A percentile compares a stretch with the other conserved stretches of the same genome.
Evolutionary conservation across 2,329 filamentous ascomycete genomes (phyloP).

Genomic region (Phyllosticta citrichinensis): DNA sequence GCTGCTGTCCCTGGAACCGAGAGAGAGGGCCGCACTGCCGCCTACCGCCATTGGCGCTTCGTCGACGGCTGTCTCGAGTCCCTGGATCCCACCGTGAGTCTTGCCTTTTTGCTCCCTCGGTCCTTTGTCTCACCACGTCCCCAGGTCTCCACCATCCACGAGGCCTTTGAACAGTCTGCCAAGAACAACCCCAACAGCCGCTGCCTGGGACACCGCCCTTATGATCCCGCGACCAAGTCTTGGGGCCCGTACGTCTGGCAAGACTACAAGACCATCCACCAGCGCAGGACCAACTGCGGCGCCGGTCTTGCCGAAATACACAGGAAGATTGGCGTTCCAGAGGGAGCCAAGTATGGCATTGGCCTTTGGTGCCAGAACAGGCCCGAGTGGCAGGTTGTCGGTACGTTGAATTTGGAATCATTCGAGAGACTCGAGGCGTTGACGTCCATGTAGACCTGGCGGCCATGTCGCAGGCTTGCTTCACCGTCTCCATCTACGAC

Average conservation of each 20-base stretch:
- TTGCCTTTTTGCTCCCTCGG: background rate
- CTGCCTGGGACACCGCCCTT: constrained; percentile 73
- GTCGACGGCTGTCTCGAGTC: constrained; percentile 62
- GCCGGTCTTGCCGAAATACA: constrained; percentile 78
- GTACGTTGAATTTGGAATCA: constrained; percentile 31
- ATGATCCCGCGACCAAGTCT: constrained; percentile 61
- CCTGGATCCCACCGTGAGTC: constrained; percentile 53
- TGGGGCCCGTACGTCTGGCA: constrained; percentile 76
- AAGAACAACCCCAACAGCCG: constrained; percentile 54
- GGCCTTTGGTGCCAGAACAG: constrained; percentile 83
- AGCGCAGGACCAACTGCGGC: constrained; percentile 73
- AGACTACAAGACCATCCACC: constrained; percentile 68
- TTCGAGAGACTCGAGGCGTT: background rate
- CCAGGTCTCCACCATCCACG: constrained; percentile 62
- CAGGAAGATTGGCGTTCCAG: constrained; percentile 54
- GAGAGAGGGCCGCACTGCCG: constrained; percentile 57
- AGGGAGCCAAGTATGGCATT: constrained; percentile 58
- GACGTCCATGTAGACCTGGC: constrained; percentile 56
- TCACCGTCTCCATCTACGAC: constrained; percentile 89
- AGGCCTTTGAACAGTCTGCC: constrained; percentile 61
- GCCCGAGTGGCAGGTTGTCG: constrained; percentile 79
- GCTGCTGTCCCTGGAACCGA: constrained; percentile 67
- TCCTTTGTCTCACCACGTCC: constrained; percentile 42
- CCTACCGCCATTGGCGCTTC: constrained; percentile 79
- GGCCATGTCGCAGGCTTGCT: constrained; percentile 77